Base-by-base conservation (phyloP, 1,139 yeast genomes). In the Yamadazyma pseudoaaseri region DNA sequence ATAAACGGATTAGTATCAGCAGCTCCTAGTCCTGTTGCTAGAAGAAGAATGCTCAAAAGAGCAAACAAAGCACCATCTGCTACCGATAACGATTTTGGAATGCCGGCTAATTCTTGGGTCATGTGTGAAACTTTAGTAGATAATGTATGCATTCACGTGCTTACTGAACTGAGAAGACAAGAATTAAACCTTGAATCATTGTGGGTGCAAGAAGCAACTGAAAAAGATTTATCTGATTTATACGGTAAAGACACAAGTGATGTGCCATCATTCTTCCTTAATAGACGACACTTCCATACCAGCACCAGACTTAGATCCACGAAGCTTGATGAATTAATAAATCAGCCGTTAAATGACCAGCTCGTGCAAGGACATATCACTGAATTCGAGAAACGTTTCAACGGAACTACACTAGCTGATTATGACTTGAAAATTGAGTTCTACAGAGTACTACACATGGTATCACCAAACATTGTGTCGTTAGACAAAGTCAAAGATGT, bases 1-100 rank as follows among this genome's bases (percentile, higher is more conserved):
- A 65, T 81, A 6, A 96, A 89, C 49, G 97, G 97, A 1, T 65
- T 84, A 44, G 69, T 79, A 3, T 80, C 85, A 18, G 66, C 76
- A 6, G 76, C 81, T 26, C 70, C 74, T 22, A 62, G 78, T 26
- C 73, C 81, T 10, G 75, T 75, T 18, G 73, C 75, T 32, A 77
- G 79, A 43, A 74, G 86, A 39, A 67, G 96, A 43, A 62, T 85
- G 52, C 70, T 73, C 28, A 73, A 70, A 52, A 68, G 76, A 56
- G 81, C 78, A 25, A 66, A 72, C 46, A 74, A 67, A 54, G 70
- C 76, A 2, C 78, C 79, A 6, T 56, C 69, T 17, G 73, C 79
- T 12, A 72, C 82, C 3, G 77, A 76, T 42, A 76, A 74, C 39
- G 65, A 63, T 33, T 79, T 74, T 49, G 86, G 86, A 2, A 65